A percentile compares a stretch with the other conserved stretches of the same genome.
Conservation (phyloP, 2,329 filamentous ascomycete genomes). For the Aspergillus calidoustus region DNA sequence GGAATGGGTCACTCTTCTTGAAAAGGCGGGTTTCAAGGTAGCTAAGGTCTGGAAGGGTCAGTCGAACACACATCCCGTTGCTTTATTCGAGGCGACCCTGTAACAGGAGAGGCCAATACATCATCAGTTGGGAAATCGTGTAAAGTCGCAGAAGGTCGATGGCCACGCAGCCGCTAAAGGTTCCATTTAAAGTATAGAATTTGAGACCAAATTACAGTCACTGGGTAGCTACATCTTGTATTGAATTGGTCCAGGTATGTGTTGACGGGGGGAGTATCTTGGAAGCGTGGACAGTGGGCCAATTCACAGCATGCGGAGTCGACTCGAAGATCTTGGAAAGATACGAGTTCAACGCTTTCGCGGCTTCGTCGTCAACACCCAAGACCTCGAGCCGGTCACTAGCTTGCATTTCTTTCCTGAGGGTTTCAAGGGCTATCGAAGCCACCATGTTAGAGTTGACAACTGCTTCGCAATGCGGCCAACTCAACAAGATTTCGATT, state of each 20-base stretch:
- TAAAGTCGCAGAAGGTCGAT: not conserved
- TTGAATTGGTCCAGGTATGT: not conserved
- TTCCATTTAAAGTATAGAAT: not conserved
- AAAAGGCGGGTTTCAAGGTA: conserved; percentile 22
- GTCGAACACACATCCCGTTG: not conserved
- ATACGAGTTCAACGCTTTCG: not conserved
- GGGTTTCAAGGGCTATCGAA: conserved; percentile 10
- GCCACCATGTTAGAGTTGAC: conserved; percentile 21
- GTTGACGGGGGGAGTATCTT: not conserved
- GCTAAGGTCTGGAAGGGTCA: conserved; percentile 9
- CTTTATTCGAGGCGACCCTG: conserved; percentile 12
- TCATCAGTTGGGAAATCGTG: not conserved
- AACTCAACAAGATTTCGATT: conserved; percentile 17
- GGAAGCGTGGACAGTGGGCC: not conserved
- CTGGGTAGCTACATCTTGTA: not conserved
- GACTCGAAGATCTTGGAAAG: not conserved
- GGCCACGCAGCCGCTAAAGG: not conserved
- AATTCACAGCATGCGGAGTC: conserved; percentile 4
- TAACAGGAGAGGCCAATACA: not conserved
- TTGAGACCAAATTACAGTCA: not conserved
- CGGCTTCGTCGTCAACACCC: not conserved
- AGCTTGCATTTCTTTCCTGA: conserved; percentile 15
- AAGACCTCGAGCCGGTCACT: not conserved
- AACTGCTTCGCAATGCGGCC: conserved; percentile 24
- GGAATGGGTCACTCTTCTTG: conserved; percentile 29